Base-by-base conservation (phyloP, 805 yeast species). In the Saccharomycopsis sp. region DNA sequence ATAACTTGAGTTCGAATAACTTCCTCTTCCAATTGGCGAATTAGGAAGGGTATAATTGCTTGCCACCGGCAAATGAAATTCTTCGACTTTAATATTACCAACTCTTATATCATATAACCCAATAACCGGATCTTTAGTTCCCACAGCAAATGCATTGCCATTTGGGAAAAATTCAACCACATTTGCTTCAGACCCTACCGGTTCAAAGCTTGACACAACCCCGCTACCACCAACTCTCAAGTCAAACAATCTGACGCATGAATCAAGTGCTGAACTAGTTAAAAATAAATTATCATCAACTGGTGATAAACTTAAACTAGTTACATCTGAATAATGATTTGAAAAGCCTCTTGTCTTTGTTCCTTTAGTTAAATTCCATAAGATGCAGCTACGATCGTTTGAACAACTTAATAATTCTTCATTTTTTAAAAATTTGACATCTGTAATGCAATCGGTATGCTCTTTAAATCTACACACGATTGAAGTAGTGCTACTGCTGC, bases 371-470 rank as follows among this genome's bases (percentile, higher is more conserved):
- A 86, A 68, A 60, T 89, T 95, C 96, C 96, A 89, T 42, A 80
- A 59, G 1, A 74, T 71, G 55, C 86, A 74, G 1, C 90, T 77
- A 79, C 80, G 75, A 59, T 88, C 97, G 7, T 27, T 35, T 1
- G 43, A 37, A 2, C 43, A 72, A 0, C 95, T 84, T 14, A 87
- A 56, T 0, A 86, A 59, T 23, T 66, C 67, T 4, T 70, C 61
- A 49, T 81, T 74, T 44, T 68, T 66, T n/a, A 81, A 45, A 56
- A 87, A 89, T 38, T 76, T 79, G 50, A 85, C 70, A 52, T 79
- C 86, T 0, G 90, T 78, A 4, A 89, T 75, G 58, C 87, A 89
- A 38, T 93, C 90, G 5, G 77, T 71, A 61, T 89, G 96, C 1
- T 93, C 93, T 57, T 83, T 81, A 58, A 85, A 74, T n/a, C 52